phyloP scores from a whole-genome alignment of 2,329 filamentous ascomycete genomes.

The Helotiales sp. region DNA sequence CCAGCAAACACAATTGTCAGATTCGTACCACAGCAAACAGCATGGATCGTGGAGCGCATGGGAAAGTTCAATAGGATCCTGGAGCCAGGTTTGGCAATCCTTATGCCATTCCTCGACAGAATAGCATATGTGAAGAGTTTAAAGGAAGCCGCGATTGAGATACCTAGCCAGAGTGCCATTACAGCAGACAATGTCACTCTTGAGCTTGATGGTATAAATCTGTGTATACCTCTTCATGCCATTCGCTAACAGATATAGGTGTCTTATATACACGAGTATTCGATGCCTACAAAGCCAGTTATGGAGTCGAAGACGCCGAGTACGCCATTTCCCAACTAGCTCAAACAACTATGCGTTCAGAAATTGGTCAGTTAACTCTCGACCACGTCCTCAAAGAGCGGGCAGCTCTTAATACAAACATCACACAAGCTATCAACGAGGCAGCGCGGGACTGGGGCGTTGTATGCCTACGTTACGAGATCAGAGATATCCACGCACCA shows the following conservation, averaged over 20 bases:
- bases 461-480: constrained; percentile 94
- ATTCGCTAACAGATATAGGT: constrained; percentile 6
- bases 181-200: constrained; percentile 98
- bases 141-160: constrained; percentile 95
- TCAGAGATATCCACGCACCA: constrained; percentile 95
- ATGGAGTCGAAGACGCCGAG: constrained; percentile 97
- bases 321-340: constrained; percentile 98
- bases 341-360: constrained; percentile 97
- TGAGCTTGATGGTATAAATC: constrained; percentile 73
- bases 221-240: not conserved
- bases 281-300: constrained; percentile 97
- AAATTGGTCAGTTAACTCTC: constrained; percentile 93
- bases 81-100: constrained; percentile 83
- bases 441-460: constrained; percentile 97
- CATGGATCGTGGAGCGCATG: constrained; percentile 99
- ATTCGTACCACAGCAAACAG: constrained; percentile 98
- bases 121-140: constrained; percentile 98
- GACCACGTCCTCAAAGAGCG: constrained; percentile 98
- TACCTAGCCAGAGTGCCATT: constrained; percentile 95
- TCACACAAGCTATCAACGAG: constrained; percentile 98
- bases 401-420: constrained; percentile 93
- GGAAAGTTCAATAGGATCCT: constrained; percentile 94
- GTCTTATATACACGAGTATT: constrained; percentile 95
- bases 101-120: constrained; percentile 88
- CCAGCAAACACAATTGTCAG: constrained; percentile 93